Evolutionary conservation across 257 asterid species (phyloP).

Genomic region (Ballota nigra): DNA sequence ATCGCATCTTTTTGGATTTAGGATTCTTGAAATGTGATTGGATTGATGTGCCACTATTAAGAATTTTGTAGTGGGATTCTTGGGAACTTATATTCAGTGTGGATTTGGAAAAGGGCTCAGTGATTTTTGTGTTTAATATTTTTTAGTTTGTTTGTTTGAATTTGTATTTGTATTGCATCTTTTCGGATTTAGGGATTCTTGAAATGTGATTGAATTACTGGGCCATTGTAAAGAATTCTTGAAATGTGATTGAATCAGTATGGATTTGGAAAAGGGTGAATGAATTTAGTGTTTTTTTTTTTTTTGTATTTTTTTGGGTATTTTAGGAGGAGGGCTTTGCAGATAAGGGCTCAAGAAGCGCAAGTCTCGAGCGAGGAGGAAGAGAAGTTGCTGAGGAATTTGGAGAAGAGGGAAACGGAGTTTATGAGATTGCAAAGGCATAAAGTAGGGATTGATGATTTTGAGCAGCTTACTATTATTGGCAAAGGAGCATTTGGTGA

Average conservation of each 20-base stretch:
- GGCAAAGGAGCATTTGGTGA: conserved; percentile 98
- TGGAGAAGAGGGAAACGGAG: conserved; percentile 92
- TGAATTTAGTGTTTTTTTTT: neutral
- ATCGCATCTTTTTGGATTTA: neutral
- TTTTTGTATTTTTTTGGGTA: neutral
- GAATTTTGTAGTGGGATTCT: neutral
- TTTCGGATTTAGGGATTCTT: neutral
- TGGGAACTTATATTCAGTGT: neutral
- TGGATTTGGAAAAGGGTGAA: neutral
- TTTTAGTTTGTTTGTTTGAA: no score
- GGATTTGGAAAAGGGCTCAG: neutral
- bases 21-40: neutral
- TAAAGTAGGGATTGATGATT: conserved; percentile 96
- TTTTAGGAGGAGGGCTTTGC: conserved; percentile 84
- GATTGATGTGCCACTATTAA: neutral
- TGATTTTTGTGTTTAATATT: neutral
- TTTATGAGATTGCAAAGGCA: conserved; percentile 98
- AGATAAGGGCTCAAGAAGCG: conserved; percentile 82
- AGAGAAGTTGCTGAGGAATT: conserved; percentile 80
- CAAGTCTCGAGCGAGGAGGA: conserved; percentile 83
- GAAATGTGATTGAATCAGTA: neutral
- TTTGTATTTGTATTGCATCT: neutral
- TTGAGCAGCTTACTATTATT: conserved; percentile 80
- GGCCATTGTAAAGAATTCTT: neutral
- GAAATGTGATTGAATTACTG: neutral